Evolutionary conservation across 164 flowering plant species (phyloP).

Genomic region (Aristolochia fimbriata): DNA sequence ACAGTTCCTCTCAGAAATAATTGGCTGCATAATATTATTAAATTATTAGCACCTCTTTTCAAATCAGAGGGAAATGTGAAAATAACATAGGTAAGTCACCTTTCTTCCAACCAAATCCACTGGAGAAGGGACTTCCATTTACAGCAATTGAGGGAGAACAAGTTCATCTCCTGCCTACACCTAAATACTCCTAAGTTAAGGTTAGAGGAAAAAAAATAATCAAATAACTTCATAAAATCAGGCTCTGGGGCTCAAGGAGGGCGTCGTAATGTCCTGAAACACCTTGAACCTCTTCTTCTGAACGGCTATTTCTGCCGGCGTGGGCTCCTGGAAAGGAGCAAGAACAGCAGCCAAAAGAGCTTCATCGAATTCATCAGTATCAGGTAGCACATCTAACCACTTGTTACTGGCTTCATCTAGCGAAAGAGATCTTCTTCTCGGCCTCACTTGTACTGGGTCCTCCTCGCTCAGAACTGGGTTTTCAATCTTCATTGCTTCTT

Average conservation of each 20-base stretch:
- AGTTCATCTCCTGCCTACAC: conserved; percentile 66
- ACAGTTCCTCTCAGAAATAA: too few species aligned
- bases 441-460: conserved; percentile 32
- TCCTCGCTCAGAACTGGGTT: not conserved
- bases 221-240: conserved; percentile 16
- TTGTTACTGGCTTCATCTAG: conserved; percentile 24
- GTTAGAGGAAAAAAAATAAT: conserved; percentile 2
- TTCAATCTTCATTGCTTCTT: conserved; percentile 1
- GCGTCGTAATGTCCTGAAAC: conserved; percentile 64
- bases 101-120: not conserved
- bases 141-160: conserved; percentile 54
- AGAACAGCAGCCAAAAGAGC: conserved; percentile 81
- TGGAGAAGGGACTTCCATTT: conserved; percentile 4
- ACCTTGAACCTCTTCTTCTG: conserved; percentile 83
- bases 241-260: conserved; percentile 67
- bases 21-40: too few species aligned
- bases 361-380: conserved; percentile 66
- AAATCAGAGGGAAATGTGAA: too few species aligned
- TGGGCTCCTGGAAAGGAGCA: conserved; percentile 23
- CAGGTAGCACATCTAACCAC: conserved; percentile 47
- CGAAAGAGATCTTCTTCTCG: conserved; percentile 32
- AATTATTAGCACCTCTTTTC: too few species aligned
- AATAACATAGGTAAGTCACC: too few species aligned
- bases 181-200: not conserved
- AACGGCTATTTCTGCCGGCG: conserved; percentile 11